Evolutionary conservation across 495 filamentous ascomycete species (phyloP).

Genomic region (Xylaria sp.): DNA sequence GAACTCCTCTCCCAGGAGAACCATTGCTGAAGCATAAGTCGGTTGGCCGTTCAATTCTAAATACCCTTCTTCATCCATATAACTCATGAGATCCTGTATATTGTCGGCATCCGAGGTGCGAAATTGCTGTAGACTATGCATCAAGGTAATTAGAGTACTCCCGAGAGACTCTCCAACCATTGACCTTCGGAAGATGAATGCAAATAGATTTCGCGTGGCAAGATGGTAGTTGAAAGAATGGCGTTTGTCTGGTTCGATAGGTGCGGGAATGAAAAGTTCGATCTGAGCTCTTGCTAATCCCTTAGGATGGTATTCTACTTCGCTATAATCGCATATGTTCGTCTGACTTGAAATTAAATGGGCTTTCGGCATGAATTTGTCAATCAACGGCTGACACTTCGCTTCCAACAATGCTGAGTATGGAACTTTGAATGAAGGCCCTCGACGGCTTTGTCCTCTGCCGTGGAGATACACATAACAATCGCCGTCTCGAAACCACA

Average conservation of each 20-base stretch:
- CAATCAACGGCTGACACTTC: slow-evolving; percentile 60
- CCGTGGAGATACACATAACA: slow-evolving; percentile 69
- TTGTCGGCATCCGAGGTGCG: slow-evolving; percentile 54
- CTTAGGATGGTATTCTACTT: slow-evolving; percentile 24
- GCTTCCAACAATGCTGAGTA: slow-evolving; percentile 57
- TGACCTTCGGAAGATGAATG: slow-evolving; percentile 65
- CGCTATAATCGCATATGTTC: background rate
- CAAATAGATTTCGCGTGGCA: slow-evolving; percentile 72
- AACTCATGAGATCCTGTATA: slow-evolving; percentile 59
- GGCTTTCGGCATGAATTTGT: slow-evolving; percentile 52
- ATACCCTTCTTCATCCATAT: slow-evolving; percentile 67
- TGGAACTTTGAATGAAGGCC: slow-evolving; percentile 66
- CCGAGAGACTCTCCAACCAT: slow-evolving; percentile 68
- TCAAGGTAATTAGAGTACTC: slow-evolving; percentile 59
- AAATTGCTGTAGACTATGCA: slow-evolving; percentile 65
- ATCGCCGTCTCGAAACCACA: slow-evolving; percentile 68
- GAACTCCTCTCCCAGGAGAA: slow-evolving; percentile 68
- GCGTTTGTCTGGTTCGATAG: slow-evolving; percentile 53
- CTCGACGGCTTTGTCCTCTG: slow-evolving; percentile 63
- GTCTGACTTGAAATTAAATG: background rate
- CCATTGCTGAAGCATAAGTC: slow-evolving; percentile 64
- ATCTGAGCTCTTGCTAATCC: slow-evolving; percentile 30
- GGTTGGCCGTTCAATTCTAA: slow-evolving; percentile 63
- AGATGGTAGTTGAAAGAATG: slow-evolving; percentile 64
- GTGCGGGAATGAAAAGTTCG: slow-evolving; percentile 70